Evolutionary conservation across 2,329 filamentous ascomycete species (phyloP).

Genomic region (Balansia obtecta): DNA sequence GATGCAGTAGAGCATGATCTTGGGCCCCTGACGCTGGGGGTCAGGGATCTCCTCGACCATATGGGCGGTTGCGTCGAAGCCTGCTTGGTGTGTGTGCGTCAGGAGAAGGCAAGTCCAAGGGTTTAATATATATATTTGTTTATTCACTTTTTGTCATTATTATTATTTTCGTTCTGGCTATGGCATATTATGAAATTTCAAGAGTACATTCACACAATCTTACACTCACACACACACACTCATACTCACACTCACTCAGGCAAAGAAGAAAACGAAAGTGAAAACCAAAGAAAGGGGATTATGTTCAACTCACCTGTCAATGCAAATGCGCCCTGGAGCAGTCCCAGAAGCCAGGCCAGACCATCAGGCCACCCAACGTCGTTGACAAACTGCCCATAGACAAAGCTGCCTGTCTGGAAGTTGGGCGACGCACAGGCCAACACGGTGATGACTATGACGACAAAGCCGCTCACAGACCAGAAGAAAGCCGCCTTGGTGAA

Average conservation of each 20-base stretch:
- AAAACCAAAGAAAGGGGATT: neutral
- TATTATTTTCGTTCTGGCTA: too few relatives aligned
- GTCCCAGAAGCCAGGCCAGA: slow-evolving; percentile 42
- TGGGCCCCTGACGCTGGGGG: slow-evolving; percentile 44
- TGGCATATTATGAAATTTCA: too few relatives aligned
- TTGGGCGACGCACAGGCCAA: slow-evolving; percentile 53
- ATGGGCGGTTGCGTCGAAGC: slow-evolving; percentile 36
- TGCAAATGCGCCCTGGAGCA: slow-evolving; percentile 39
- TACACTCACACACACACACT: too few relatives aligned
- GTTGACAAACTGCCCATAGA: slow-evolving; percentile 58
- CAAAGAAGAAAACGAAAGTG: neutral
- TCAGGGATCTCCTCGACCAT: slow-evolving; percentile 49
- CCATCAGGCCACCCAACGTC: slow-evolving; percentile 58
- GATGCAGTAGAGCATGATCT: slow-evolving; percentile 55
- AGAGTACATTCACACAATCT: too few relatives aligned
- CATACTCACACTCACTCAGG: too few relatives aligned
- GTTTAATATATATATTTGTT: too few relatives aligned
- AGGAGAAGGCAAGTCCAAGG: too few relatives aligned
- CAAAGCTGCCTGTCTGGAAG: slow-evolving; percentile 51
- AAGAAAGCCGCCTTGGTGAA: slow-evolving; percentile 58
- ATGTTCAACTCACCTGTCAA: slow-evolving; percentile 21
- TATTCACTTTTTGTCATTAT: too few relatives aligned
- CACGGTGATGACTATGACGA: slow-evolving; percentile 57
- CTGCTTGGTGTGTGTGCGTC: slow-evolving; percentile 6
- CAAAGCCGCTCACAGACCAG: slow-evolving; percentile 58